Percentiles rank a stretch among this genome's conserved stretches.
Evolutionary conservation across 2,329 filamentous ascomycete species (phyloP).

Genomic region (Daldinia sp.): DNA sequence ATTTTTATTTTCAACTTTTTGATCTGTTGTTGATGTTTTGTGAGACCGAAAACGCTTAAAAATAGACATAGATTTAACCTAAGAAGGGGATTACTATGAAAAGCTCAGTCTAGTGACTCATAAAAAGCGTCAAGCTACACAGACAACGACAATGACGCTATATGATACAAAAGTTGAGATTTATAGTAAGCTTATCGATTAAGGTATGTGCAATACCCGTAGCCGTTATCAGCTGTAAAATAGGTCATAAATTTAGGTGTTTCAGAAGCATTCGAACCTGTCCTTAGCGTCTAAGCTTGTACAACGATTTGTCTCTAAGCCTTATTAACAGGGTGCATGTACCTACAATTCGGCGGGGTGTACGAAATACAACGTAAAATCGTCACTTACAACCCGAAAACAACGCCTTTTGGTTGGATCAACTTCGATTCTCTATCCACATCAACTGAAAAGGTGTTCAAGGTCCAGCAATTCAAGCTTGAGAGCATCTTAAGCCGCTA

Average conservation of each 20-base stretch:
- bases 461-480: constrained; percentile 40
- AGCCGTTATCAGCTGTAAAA: background rate
- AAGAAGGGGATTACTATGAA: background rate
- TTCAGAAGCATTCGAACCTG: constrained; percentile 10
- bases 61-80: background rate
- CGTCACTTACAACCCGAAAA: constrained; percentile 9
- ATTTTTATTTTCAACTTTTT: background rate
- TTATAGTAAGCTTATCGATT: constrained; percentile 41
- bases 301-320: background rate
- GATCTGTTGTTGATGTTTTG: too few relatives aligned
- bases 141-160: constrained; percentile 29
- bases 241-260: constrained; percentile 3
- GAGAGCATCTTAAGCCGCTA: constrained; percentile 49
- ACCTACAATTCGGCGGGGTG: background rate
- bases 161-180: constrained; percentile 7
- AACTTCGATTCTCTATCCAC: constrained; percentile 24
- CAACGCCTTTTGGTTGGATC: constrained; percentile 17
- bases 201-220: constrained; percentile 1
- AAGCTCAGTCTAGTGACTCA: constrained; percentile 36
- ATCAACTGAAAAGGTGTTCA: constrained; percentile 29
- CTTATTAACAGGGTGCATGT: constrained; percentile 17
- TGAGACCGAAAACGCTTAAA: background rate
- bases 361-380: constrained; percentile 9
- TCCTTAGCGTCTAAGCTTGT: background rate
- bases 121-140: constrained; percentile 12